These are phyloP conservation scores for Comarum palustre DNA, from an alignment of 306 rosid species.

Conservation along the genomic window DNA sequence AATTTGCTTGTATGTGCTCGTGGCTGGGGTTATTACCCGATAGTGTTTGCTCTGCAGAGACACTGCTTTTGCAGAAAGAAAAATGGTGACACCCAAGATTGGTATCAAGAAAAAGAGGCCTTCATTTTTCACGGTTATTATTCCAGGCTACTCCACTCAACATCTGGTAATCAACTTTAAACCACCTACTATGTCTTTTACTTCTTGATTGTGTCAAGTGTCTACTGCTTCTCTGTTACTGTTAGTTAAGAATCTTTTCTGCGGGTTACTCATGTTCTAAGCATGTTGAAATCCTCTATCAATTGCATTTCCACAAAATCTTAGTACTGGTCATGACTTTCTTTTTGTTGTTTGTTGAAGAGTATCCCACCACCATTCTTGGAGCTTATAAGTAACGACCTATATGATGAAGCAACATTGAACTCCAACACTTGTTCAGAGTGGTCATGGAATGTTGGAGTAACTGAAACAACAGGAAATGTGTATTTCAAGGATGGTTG, in stretches of 20 bases:
- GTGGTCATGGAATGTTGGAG: background rate
- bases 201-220: background rate
- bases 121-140: background rate
- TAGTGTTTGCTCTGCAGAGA: no score
- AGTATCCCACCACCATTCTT: constrained; percentile 12
- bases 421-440: background rate
- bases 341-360: constrained; percentile 2
- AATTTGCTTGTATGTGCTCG: no score
- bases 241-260: background rate
- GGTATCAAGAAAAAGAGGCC: background rate
- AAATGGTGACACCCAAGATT: background rate
- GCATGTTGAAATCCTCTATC: background rate
- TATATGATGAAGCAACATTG: constrained; percentile 4
- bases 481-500: constrained; percentile 16
- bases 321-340: background rate
- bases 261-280: background rate
- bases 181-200: background rate
- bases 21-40: no score
- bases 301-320: background rate
- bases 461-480: background rate
- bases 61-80: background rate
- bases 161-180: background rate
- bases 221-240: background rate
- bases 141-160: background rate
- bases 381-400: constrained; percentile 10